Evolutionary conservation across 2,329 filamentous ascomycete genomes (phyloP).

Genomic region (Pezicula carpinea): DNA sequence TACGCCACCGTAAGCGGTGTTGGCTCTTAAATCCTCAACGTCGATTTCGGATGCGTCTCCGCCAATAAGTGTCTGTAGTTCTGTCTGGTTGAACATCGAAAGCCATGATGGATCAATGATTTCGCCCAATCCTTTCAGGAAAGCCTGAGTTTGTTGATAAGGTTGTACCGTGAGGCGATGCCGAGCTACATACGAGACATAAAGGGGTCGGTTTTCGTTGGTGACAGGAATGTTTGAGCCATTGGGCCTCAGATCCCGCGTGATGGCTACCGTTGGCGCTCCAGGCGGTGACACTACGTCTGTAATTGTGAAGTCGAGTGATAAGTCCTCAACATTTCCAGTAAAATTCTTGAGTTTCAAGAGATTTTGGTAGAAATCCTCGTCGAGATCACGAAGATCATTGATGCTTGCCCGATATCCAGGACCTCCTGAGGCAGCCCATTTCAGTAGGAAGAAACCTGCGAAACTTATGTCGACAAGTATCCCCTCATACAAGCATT

Average conservation of each 20-base stretch:
- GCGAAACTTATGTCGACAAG: conserved; percentile 90
- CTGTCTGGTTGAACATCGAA: conserved; percentile 96
- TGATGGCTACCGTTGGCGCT: conserved; percentile 55
- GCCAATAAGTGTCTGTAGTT: conserved; percentile 88
- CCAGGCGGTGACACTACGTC: conserved; percentile 54
- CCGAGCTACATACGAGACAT: conserved; percentile 85
- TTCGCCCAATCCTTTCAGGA: conserved; percentile 76
- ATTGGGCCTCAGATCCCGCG: conserved; percentile 69
- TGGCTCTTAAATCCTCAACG: conserved; percentile 74
- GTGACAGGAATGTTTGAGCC: conserved; percentile 77
- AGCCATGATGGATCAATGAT: conserved; percentile 94
- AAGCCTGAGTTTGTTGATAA: conserved; percentile 76
- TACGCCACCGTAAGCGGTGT: conserved; percentile 83
- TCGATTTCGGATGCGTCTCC: conserved; percentile 85
- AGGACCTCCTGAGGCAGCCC: conserved; percentile 69
- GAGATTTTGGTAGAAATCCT: conserved; percentile 84
- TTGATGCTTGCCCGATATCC: conserved; percentile 90
- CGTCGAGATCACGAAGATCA: conserved; percentile 87
- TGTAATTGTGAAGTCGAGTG: conserved; percentile 83
- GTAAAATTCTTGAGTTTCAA: conserved; percentile 77
- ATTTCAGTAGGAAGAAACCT: conserved; percentile 93
- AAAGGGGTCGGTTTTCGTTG: conserved; percentile 88
- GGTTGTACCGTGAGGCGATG: conserved; percentile 83
- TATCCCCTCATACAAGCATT: conserved; percentile 96
- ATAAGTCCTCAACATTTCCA: conserved; percentile 75